A percentile compares a stretch with the other conserved stretches of the same genome.
These are phyloP conservation scores for Mucor velutinosus DNA, from an alignment of 371 early-diverging fungal genomes.

Conservation along the genomic window DNA sequence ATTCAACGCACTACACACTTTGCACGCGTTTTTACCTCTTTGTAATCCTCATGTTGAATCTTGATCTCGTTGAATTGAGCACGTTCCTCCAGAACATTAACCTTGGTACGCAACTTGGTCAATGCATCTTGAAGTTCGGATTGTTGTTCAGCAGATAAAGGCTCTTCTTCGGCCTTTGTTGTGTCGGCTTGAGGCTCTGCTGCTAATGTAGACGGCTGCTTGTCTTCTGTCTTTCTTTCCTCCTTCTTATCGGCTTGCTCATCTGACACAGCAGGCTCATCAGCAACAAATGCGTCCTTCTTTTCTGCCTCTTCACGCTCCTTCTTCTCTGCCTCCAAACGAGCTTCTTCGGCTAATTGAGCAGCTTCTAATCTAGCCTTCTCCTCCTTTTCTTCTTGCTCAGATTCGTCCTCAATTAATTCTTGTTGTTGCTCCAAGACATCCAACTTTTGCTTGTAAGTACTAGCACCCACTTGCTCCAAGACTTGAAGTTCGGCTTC, in stretches of 20 bases:
- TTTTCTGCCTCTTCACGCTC: constrained; percentile 40
- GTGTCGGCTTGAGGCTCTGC: constrained; percentile 5
- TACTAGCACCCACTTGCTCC: constrained; percentile 85
- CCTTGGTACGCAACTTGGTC: constrained; percentile 62
- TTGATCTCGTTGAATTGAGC: constrained; percentile 69
- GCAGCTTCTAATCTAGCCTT: constrained; percentile 52
- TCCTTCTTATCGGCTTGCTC: constrained; percentile 16
- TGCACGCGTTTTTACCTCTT: constrained; percentile 49
- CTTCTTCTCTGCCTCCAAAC: constrained; percentile 43
- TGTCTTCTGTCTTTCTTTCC: neutral
- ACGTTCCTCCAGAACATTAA: constrained; percentile 67
- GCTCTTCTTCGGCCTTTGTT: constrained; percentile 13
- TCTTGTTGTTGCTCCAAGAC: constrained; percentile 95
- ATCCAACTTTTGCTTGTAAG: constrained; percentile 91
- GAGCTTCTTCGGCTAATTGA: constrained; percentile 38
- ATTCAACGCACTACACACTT: too few relatives aligned
- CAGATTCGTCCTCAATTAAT: constrained; percentile 89
- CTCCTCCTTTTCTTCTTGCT: constrained; percentile 65
- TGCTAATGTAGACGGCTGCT: neutral
- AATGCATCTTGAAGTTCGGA: constrained; percentile 68
- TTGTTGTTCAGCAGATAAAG: constrained; percentile 63
- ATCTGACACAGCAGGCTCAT: constrained; percentile 22
- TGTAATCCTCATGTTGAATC: constrained; percentile 67
- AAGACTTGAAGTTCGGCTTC: constrained; percentile 89
- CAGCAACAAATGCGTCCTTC: constrained; percentile 33